Percentiles rank a stretch among this genome's conserved stretches.
These are phyloP conservation scores for Chiua sp. DNA, from an alignment of 1,284 basidiomycete genomes.

Conservation along the genomic window DNA sequence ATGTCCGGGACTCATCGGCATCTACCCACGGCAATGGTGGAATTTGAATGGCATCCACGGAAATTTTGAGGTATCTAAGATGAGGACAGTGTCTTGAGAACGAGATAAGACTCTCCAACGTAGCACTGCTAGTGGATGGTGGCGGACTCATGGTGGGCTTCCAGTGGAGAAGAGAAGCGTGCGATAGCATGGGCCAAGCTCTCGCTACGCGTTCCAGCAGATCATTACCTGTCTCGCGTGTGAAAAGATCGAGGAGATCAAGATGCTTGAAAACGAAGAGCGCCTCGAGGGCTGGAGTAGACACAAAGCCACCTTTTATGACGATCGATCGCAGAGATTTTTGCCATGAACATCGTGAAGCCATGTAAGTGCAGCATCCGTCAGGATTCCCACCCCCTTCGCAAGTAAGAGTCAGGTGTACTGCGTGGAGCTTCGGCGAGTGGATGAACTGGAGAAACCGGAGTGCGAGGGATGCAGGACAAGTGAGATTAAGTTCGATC, in stretches of 20 bases:
- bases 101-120: background rate
- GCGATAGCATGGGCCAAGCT: background rate
- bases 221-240: background rate
- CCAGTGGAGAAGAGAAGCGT: background rate
- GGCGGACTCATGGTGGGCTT: background rate
- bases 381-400: background rate
- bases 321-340: background rate
- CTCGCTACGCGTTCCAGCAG: background rate
- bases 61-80: background rate
- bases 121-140: background rate
- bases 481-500: background rate
- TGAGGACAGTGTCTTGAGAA: background rate
- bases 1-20: background rate
- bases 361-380: background rate
- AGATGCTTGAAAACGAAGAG: background rate
- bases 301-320: background rate
- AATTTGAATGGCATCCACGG: background rate
- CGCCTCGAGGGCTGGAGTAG: background rate
- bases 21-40: background rate
- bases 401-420: background rate
- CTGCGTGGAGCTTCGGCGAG: background rate
- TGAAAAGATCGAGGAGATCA: background rate
- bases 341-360: background rate
- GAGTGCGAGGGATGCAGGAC: background rate
- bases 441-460: background rate